Evolutionary conservation across 1,284 basidiomycete genomes (phyloP).

Genomic region (Macrocybe sp.): DNA sequence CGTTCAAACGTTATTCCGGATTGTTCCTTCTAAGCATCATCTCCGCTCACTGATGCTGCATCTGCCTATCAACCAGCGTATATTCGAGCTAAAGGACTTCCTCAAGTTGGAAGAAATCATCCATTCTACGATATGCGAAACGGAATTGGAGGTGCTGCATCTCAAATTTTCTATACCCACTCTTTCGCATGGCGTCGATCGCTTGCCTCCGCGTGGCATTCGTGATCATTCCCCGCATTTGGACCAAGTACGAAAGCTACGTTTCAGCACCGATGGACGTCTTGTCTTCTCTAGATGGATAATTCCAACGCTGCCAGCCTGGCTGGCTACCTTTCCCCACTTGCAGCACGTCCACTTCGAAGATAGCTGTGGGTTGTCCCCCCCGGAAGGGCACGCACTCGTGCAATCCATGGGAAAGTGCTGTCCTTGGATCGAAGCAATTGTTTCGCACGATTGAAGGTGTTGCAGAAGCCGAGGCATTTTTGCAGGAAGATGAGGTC

Average conservation of each 20-base stretch:
- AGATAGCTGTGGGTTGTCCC: conserved; percentile 9
- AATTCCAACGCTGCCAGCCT: conserved; percentile 12
- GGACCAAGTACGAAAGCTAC: conserved; percentile 7
- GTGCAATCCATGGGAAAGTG: conserved; percentile 6
- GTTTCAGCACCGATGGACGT: conserved; percentile 14
- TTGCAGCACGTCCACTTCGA: conserved; percentile 11
- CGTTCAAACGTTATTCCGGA: conserved; percentile 10
- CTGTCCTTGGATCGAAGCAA: conserved; percentile 4
- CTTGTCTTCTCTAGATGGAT: conserved; percentile 17
- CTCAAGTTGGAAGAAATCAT: conserved; percentile 5
- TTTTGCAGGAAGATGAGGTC: too few relatives aligned
- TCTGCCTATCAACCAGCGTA: conserved; percentile 15
- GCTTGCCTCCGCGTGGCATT: too few relatives aligned
- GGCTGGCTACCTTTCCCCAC: conserved; percentile 15
- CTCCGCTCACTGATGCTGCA: conserved; percentile 13
- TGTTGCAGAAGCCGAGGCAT: too few relatives aligned
- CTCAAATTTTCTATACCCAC: conserved; percentile 14
- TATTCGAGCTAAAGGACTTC: conserved; percentile 13
- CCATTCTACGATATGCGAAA: too few relatives aligned
- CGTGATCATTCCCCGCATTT: too few relatives aligned
- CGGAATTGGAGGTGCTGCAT: neutral
- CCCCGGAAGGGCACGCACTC: neutral
- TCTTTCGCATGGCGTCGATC: conserved; percentile 1
- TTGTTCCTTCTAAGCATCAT: conserved; percentile 6
- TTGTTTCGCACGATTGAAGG: neutral